phyloP scores from a whole-genome alignment of 306 rosid genomes.

The Sicyos edulis region DNA sequence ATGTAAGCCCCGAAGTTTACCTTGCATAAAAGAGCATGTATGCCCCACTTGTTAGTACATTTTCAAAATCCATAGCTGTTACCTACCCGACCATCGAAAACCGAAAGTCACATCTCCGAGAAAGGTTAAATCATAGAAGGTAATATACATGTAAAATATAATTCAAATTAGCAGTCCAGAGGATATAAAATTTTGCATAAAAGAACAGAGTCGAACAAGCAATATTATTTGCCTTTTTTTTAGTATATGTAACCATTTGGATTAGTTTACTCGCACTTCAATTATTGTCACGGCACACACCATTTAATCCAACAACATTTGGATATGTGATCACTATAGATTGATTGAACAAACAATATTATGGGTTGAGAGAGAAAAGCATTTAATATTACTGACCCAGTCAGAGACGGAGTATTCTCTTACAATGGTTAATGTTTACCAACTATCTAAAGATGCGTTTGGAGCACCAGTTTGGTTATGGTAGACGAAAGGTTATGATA shows the following conservation, averaged over 20 bases:
- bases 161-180: not conserved
- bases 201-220: not conserved
- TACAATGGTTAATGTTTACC: not conserved
- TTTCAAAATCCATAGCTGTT: constrained; percentile 55
- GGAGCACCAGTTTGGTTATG: too few species aligned
- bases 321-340: too few species aligned
- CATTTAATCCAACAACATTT: too few species aligned
- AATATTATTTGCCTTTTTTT: too few species aligned
- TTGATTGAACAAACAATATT: too few species aligned
- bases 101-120: constrained; percentile 14
- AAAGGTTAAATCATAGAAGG: not conserved
- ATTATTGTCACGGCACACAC: too few species aligned
- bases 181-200: not conserved
- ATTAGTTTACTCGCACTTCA: too few species aligned
- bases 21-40: constrained; percentile 91
- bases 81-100: constrained; percentile 48
- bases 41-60: constrained; percentile 73
- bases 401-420: not conserved
- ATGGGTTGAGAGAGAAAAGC: not conserved
- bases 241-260: too few species aligned
- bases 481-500: too few species aligned
- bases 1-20: constrained; percentile 31
- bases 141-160: not conserved
- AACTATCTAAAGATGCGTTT: too few species aligned
- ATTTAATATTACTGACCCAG: not conserved